These are phyloP conservation scores for Triticum dicoccoides DNA, from an alignment of 176 grass and related monocot genomes.

Conservation along the genomic window DNA sequence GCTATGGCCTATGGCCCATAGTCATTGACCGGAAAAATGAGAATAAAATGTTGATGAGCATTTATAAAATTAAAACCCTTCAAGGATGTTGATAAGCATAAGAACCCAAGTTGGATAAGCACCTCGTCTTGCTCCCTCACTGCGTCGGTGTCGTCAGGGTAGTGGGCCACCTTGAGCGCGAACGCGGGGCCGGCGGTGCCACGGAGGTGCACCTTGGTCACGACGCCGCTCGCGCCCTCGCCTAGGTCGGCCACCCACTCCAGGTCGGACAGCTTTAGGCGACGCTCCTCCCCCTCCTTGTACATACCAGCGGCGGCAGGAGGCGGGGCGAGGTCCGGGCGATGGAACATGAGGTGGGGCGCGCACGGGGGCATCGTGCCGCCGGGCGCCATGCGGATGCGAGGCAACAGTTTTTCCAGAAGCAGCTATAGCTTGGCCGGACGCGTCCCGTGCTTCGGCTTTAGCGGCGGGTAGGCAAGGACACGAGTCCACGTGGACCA, in stretches of 20 bases:
- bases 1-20: no score
- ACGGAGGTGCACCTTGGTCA: constrained; percentile 40
- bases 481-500: no score
- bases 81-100: no score
- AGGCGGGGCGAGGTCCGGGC: background rate
- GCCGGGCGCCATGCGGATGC: background rate
- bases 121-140: constrained; percentile 18
- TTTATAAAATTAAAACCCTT: no score
- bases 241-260: constrained; percentile 22
- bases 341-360: background rate
- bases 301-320: background rate
- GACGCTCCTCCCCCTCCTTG: background rate
- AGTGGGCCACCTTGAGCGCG: constrained; percentile 21
- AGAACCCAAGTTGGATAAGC: background rate
- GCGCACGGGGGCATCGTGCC: background rate
- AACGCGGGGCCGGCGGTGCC: background rate
- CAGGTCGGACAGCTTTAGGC: constrained; percentile 1
- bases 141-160: background rate
- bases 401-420: no score
- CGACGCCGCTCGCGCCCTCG: constrained; percentile 23
- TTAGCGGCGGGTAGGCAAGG: no score
- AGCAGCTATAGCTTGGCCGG: no score
- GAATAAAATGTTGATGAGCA: no score
- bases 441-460: no score
- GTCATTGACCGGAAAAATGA: no score